A percentile compares a stretch with the other conserved stretches of the same genome.
These are phyloP conservation scores for Fraxinus cuspidata DNA, from an alignment of 257 asterid genomes.

Conservation along the genomic window DNA sequence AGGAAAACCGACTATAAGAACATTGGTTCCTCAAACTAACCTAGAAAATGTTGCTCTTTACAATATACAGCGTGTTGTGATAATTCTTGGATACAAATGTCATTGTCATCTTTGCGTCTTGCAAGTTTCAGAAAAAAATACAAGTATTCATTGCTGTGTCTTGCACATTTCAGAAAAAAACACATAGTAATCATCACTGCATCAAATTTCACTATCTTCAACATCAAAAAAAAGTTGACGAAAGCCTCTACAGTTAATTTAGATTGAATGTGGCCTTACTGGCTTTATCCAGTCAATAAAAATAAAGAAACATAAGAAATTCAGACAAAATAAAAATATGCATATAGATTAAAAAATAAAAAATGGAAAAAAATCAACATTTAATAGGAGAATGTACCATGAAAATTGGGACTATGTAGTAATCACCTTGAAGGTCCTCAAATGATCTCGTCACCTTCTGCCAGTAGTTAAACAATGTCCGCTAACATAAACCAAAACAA, in stretches of 20 bases:
- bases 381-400: constrained; percentile 45
- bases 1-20: too few relatives aligned
- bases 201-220: constrained; percentile 5
- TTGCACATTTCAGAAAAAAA: too few relatives aligned
- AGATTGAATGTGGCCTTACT: constrained; percentile 55
- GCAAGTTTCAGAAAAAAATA: too few relatives aligned
- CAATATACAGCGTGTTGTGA: too few relatives aligned
- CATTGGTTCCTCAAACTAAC: too few relatives aligned
- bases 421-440: constrained; percentile 89
- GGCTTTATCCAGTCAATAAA: constrained; percentile 80
- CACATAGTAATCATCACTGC: neutral
- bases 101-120: too few relatives aligned
- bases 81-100: too few relatives aligned
- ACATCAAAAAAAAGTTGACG: neutral
- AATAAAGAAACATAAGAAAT: neutral
- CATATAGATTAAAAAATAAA: too few relatives aligned
- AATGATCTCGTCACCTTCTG: constrained; percentile 91
- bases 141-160: neutral
- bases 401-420: constrained; percentile 78
- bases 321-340: neutral
- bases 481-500: constrained; percentile 41
- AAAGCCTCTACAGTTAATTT: constrained; percentile 9
- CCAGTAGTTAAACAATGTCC: constrained; percentile 93
- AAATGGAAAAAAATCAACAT: neutral
- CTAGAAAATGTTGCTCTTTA: too few relatives aligned